These are phyloP conservation scores for Phytophthora crassamura DNA, from an alignment of 352 stramenopile genomes.

Conservation along the genomic window DNA sequence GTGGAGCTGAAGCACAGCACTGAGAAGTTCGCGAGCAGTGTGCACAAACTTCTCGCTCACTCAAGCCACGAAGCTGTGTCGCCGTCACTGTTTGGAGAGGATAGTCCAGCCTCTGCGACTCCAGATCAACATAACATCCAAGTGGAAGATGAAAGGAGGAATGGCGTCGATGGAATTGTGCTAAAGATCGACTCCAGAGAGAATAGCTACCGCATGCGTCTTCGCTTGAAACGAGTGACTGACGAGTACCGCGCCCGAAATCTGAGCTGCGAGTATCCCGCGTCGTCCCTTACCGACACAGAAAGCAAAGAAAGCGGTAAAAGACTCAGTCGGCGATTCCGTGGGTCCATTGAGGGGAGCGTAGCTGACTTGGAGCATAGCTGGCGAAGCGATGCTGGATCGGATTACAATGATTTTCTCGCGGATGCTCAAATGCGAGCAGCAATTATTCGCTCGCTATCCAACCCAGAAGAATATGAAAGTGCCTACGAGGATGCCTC, in stretches of 20 bases:
- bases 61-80: slow-evolving; percentile 25
- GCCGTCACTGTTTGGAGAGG: slow-evolving; percentile 14
- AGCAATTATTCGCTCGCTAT: slow-evolving; percentile 73
- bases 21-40: slow-evolving; percentile 80
- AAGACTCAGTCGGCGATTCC: slow-evolving; percentile 35
- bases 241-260: slow-evolving; percentile 75
- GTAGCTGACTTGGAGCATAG: slow-evolving; percentile 55
- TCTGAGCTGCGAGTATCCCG: slow-evolving; percentile 66
- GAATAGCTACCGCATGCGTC: slow-evolving; percentile 78
- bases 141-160: neutral
- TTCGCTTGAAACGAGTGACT: slow-evolving; percentile 68
- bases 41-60: slow-evolving; percentile 71
- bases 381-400: slow-evolving; percentile 77
- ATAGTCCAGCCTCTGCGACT: neutral
- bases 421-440: slow-evolving; percentile 81
- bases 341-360: slow-evolving; percentile 39
- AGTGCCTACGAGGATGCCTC: slow-evolving; percentile 47
- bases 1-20: slow-evolving; percentile 73
- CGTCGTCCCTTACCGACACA: slow-evolving; percentile 51
- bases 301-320: slow-evolving; percentile 49
- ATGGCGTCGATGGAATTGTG: slow-evolving; percentile 38
- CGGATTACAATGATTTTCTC: slow-evolving; percentile 82
- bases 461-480: slow-evolving; percentile 62
- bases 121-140: neutral
- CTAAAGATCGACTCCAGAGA: slow-evolving; percentile 76